Conservation (phyloP, 208 protist species). For the Trichomonas tenax region DNA sequence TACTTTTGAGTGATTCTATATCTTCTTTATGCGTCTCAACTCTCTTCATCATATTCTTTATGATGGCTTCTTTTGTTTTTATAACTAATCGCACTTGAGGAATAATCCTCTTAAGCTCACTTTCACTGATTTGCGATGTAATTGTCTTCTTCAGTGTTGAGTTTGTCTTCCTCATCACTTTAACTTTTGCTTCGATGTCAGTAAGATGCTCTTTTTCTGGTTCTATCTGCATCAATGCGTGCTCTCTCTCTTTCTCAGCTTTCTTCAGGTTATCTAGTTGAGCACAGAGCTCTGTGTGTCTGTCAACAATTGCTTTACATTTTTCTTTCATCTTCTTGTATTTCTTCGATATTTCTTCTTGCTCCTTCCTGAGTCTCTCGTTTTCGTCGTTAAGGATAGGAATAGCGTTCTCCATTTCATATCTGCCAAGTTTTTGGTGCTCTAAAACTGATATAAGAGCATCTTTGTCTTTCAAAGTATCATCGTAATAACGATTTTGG, state of each 20-base stretch:
- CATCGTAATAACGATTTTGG: background rate
- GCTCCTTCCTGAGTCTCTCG: background rate
- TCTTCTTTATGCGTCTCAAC: background rate
- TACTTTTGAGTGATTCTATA: background rate
- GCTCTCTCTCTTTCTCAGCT: background rate
- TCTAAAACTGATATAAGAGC: background rate
- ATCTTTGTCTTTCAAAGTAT: background rate
- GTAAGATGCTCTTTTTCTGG: background rate
- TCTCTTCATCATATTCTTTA: background rate
- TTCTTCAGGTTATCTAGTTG: background rate
- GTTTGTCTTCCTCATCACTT: background rate
- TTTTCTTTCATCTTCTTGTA: background rate
- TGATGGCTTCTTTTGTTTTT: background rate
- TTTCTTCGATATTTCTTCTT: background rate
- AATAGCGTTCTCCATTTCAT: background rate
- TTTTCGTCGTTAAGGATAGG: background rate
- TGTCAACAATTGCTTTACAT: background rate
- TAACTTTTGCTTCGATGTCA: background rate
- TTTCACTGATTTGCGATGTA: background rate
- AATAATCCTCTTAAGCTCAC: background rate
- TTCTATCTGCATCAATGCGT: background rate
- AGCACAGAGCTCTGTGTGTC: background rate
- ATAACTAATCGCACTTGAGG: background rate
- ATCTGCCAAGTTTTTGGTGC: background rate
- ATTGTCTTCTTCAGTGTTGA: background rate